These are phyloP conservation scores for Alternaria gansuensis DNA, from an alignment of 2,329 filamentous ascomycete species.

Conservation along the genomic window DNA sequence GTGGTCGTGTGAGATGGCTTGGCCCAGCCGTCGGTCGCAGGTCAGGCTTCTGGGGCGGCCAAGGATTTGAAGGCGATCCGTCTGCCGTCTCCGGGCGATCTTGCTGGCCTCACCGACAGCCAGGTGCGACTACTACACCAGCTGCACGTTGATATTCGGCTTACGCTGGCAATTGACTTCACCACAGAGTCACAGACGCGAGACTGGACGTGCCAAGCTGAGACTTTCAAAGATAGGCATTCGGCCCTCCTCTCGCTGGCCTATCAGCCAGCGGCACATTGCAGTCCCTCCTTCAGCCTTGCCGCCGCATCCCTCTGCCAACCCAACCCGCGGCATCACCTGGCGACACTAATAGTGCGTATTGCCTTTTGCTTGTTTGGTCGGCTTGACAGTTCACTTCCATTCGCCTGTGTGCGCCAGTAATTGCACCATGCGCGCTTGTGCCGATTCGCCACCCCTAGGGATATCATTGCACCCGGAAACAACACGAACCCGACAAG, in stretches of 20 bases:
- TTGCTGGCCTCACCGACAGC: slow-evolving; percentile 6
- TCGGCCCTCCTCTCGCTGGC: slow-evolving; percentile 23
- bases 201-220: slow-evolving; percentile 15
- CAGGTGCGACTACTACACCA: slow-evolving; percentile 1
- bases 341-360: slow-evolving; percentile 8
- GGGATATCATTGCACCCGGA: slow-evolving; percentile 1
- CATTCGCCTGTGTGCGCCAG: slow-evolving; percentile 6
- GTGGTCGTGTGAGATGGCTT: slow-evolving; percentile 37
- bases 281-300: slow-evolving; percentile 20
- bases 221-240: slow-evolving; percentile 14
- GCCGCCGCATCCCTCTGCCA: slow-evolving; percentile 17
- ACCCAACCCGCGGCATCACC: slow-evolving; percentile 17
- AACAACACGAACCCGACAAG: neutral
- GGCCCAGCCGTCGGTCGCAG: slow-evolving; percentile 17
- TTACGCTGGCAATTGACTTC: neutral
- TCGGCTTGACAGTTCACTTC: neutral
- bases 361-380: slow-evolving; percentile 10
- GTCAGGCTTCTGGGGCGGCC: slow-evolving; percentile 18
- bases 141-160: neutral
- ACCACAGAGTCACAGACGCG: slow-evolving; percentile 3
- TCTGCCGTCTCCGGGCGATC: slow-evolving; percentile 20
- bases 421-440: slow-evolving; percentile 3
- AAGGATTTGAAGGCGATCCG: slow-evolving; percentile 22
- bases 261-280: slow-evolving; percentile 33
- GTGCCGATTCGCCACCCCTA: slow-evolving; percentile 8